A percentile compares a stretch with the other conserved stretches of the same genome.
Conservation (phyloP, 495 filamentous ascomycete species). For the Neurospora hispaniola region DNA sequence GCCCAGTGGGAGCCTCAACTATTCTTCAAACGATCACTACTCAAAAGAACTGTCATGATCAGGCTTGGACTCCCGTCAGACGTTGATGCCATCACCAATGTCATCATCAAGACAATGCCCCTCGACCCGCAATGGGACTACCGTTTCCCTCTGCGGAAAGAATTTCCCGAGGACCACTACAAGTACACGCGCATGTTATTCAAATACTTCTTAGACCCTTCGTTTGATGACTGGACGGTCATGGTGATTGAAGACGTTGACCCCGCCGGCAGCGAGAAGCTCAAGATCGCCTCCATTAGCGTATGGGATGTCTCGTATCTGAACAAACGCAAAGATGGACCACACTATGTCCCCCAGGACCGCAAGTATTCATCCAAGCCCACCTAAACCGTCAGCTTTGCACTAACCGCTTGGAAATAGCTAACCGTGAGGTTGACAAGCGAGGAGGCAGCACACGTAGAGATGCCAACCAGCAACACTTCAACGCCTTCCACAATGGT, state of each 20-base stretch:
- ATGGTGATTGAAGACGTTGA: conserved; percentile 25
- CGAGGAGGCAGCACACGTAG: conserved; percentile 16
- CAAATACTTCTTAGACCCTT: conserved; percentile 23
- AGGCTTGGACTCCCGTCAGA: conserved; percentile 18
- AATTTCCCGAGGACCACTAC: conserved; percentile 25
- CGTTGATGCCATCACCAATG: conserved; percentile 24
- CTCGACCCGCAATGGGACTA: conserved; percentile 31
- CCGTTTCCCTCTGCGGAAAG: conserved; percentile 22
- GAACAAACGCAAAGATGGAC: conserved; percentile 21
- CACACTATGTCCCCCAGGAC: conserved; percentile 19
- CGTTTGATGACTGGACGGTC: conserved; percentile 24
- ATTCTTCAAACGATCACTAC: background rate
- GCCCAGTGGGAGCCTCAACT: background rate
- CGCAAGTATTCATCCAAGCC: conserved; percentile 15
- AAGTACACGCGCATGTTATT: conserved; percentile 25
- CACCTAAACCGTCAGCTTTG: background rate
- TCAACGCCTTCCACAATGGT: conserved; percentile 19
- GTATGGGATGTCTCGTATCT: conserved; percentile 26
- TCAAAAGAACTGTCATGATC: conserved; percentile 10
- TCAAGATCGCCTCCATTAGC: conserved; percentile 18
- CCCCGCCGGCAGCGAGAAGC: conserved; percentile 2
- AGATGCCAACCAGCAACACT: conserved; percentile 25
- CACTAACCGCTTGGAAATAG: background rate
- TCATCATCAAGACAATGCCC: conserved; percentile 26
- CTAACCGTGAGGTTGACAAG: conserved; percentile 10